Evolutionary conservation across 768 basidiomycete genomes (phyloP).

Genomic region (Lepiota venenata): DNA sequence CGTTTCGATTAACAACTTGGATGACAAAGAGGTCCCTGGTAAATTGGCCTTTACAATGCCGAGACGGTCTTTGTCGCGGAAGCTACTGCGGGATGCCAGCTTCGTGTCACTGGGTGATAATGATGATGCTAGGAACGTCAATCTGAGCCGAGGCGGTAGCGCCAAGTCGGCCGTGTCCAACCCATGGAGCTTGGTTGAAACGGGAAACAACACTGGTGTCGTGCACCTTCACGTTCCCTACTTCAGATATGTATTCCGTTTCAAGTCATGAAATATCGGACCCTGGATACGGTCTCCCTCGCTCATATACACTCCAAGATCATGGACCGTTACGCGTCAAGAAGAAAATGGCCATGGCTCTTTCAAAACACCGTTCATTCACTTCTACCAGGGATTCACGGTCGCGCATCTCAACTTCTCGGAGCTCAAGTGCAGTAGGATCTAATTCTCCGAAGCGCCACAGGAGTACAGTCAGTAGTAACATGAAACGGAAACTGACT

Average conservation of each 20-base stretch:
- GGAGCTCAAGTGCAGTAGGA: not conserved
- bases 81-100: constrained; percentile 13
- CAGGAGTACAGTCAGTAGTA: not conserved
- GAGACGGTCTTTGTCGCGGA: constrained; percentile 16
- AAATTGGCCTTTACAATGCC: constrained; percentile 22
- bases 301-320: not conserved
- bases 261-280: constrained; percentile 4
- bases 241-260: constrained; percentile 2
- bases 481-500: not conserved
- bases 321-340: not conserved
- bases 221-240: constrained; percentile 33
- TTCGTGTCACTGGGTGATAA: not conserved
- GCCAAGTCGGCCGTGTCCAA: constrained; percentile 21
- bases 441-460: constrained; percentile 5
- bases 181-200: constrained; percentile 39
- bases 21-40: constrained; percentile 11
- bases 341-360: not conserved
- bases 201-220: constrained; percentile 31
- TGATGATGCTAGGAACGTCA: constrained; percentile 2
- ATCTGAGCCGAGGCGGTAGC: constrained; percentile 6
- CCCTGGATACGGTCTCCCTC: not conserved
- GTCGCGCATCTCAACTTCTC: not conserved
- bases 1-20: not conserved
- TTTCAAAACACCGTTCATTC: not conserved
- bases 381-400: not conserved